Conservation (phyloP, 352 stramenopile genomes). For the Phytopythium boreale region DNA sequence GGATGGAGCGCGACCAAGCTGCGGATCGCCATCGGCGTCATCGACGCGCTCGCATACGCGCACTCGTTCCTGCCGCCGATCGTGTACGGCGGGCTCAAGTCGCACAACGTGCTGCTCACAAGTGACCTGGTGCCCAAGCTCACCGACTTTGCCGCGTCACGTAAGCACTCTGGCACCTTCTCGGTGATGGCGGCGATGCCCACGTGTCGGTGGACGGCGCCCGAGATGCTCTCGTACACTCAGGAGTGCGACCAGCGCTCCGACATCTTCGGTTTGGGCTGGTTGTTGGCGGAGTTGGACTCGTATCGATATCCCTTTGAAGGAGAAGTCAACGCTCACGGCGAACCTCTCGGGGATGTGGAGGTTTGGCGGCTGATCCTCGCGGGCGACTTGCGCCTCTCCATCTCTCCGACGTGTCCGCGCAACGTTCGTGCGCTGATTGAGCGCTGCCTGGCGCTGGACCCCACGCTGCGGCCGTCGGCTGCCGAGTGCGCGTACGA, state of each 20-base stretch:
- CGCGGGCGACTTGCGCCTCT: too few species aligned
- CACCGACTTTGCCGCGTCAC: conserved; percentile 53
- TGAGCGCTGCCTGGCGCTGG: conserved; percentile 21
- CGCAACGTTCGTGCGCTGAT: conserved; percentile 19
- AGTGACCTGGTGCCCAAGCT: conserved; percentile 39
- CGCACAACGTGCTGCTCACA: conserved; percentile 43
- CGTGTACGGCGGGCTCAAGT: conserved; percentile 38
- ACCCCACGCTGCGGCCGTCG: conserved; percentile 14
- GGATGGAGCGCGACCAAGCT: conserved; percentile 29
- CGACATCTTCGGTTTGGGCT: conserved; percentile 42
- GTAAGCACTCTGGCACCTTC: conserved; percentile 16
- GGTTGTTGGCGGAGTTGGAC: conserved; percentile 38
- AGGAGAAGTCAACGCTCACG: too few species aligned
- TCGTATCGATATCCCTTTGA: conserved; percentile 39
- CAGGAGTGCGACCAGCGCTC: conserved; percentile 19
- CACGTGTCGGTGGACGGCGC: too few species aligned
- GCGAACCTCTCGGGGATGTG: too few species aligned
- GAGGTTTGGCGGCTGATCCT: too few species aligned
- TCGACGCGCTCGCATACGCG: conserved; percentile 40
- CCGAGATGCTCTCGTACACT: conserved; percentile 28
- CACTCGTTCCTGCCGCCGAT: conserved; percentile 29
- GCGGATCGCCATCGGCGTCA: conserved; percentile 32
- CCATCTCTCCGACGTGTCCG: conserved; percentile 16
- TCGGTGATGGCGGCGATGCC: conserved; percentile 21
- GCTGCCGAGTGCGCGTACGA: conserved; percentile 29